Evolutionary conservation across 1,284 basidiomycete species (phyloP).

Genomic region (Puccinia sorghi): DNA sequence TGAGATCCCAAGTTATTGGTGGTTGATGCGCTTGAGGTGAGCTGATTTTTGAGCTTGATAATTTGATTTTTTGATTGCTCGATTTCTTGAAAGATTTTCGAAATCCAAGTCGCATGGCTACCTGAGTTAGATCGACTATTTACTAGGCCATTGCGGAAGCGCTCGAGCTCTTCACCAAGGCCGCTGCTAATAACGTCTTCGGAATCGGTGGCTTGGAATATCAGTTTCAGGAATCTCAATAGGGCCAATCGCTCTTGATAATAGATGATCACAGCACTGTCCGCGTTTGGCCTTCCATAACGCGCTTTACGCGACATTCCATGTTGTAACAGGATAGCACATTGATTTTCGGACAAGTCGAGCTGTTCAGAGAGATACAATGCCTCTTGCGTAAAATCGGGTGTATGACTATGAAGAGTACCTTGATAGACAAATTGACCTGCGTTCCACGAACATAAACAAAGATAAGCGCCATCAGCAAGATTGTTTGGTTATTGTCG

Average conservation of each 20-base stretch:
- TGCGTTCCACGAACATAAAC: neutral
- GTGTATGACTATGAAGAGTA: constrained; percentile 26
- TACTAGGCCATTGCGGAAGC: constrained; percentile 37
- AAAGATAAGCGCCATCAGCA: neutral
- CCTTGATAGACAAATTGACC: constrained; percentile 47
- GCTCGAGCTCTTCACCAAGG: constrained; percentile 33
- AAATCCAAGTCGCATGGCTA: constrained; percentile 35
- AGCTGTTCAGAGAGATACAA: constrained; percentile 50
- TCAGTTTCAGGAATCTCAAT: constrained; percentile 34
- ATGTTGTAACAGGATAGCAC: constrained; percentile 49
- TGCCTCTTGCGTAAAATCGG: constrained; percentile 49
- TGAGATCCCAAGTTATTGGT: neutral
- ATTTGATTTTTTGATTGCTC: constrained; percentile 44
- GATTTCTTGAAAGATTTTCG: constrained; percentile 43
- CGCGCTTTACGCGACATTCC: constrained; percentile 47
- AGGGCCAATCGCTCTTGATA: constrained; percentile 46
- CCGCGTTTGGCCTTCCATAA: constrained; percentile 46
- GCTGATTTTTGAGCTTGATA: constrained; percentile 42
- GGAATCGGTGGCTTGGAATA: constrained; percentile 38
- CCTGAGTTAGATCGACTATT: constrained; percentile 10
- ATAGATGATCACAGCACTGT: constrained; percentile 50
- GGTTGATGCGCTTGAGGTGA: constrained; percentile 37
- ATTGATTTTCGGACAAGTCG: constrained; percentile 48
- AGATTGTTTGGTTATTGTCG: neutral
- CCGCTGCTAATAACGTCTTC: constrained; percentile 32